phyloP scores from a whole-genome alignment of 345 rosid species.

The Murraya paniculata region DNA sequence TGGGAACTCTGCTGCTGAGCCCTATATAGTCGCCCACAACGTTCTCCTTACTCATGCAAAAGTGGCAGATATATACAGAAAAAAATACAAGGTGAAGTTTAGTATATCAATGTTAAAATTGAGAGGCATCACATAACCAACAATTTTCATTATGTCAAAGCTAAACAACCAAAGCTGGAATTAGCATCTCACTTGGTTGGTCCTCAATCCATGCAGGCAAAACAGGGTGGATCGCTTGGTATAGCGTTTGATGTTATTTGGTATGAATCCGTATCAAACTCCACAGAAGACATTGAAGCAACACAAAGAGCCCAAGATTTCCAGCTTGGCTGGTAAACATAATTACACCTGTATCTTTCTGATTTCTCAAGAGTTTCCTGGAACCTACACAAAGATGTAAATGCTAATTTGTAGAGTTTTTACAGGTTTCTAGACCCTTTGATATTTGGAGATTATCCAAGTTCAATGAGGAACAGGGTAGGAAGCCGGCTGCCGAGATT shows the following conservation, averaged over 20 bases:
- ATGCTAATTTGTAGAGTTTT: not conserved
- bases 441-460: slow-evolving; percentile 86
- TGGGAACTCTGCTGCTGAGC: slow-evolving; percentile 92
- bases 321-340: slow-evolving; percentile 88
- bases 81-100: slow-evolving; percentile 61
- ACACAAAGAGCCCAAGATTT: slow-evolving; percentile 94
- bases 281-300: slow-evolving; percentile 63
- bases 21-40: slow-evolving; percentile 86
- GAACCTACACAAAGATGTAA: not conserved
- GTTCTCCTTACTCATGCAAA: slow-evolving; percentile 68
- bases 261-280: slow-evolving; percentile 64
- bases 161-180: not conserved
- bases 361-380: not conserved
- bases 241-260: slow-evolving; percentile 76
- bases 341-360: not conserved
- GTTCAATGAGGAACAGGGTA: slow-evolving; percentile 75
- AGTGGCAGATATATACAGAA: slow-evolving; percentile 58
- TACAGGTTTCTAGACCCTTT: slow-evolving; percentile 86
- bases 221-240: slow-evolving; percentile 76
- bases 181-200: not conserved
- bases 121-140: not conserved
- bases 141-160: not conserved
- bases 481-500: slow-evolving; percentile 72
- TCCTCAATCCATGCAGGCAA: slow-evolving; percentile 37
- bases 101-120: too few species aligned